Conservation (phyloP, 176 grass and related monocot species). For the Juncus inflexus region DNA sequence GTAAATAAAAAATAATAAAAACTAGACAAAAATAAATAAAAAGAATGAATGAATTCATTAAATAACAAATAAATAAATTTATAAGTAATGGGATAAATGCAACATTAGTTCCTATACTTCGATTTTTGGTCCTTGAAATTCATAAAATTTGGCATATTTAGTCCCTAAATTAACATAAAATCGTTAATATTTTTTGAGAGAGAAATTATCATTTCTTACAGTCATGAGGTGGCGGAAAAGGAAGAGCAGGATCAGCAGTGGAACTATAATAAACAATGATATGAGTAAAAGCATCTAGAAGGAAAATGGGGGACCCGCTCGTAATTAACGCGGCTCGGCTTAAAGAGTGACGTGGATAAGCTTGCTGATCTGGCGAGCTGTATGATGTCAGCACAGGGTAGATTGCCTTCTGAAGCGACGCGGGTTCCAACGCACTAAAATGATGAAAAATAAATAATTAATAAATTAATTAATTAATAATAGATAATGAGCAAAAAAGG, state of each 20-base stretch:
- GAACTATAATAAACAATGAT: slow-evolving; percentile 74
- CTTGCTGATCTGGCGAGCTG: slow-evolving; percentile 81
- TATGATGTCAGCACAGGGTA: slow-evolving; percentile 79
- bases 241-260: slow-evolving; percentile 64
- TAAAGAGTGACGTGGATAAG: slow-evolving; percentile 80
- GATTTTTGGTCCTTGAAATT: too few species aligned
- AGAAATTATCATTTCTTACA: slow-evolving; percentile 47
- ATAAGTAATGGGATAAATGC: too few species aligned
- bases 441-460: neutral
- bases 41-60: too few species aligned
- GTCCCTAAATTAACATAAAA: too few species aligned
- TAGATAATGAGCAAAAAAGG: neutral
- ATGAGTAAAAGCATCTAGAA: slow-evolving; percentile 89
- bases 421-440: slow-evolving; percentile 69
- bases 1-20: too few species aligned
- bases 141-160: too few species aligned
- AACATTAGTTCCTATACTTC: too few species aligned
- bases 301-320: slow-evolving; percentile 89
- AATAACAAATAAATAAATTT: too few species aligned
- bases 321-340: slow-evolving; percentile 78
- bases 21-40: too few species aligned
- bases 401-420: slow-evolving; percentile 67
- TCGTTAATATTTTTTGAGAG: neutral
- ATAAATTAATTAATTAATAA: neutral
- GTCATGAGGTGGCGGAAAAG: slow-evolving; percentile 89